Evolutionary conservation across 768 basidiomycete genomes (phyloP).

Genomic region (Lentinula sp.): DNA sequence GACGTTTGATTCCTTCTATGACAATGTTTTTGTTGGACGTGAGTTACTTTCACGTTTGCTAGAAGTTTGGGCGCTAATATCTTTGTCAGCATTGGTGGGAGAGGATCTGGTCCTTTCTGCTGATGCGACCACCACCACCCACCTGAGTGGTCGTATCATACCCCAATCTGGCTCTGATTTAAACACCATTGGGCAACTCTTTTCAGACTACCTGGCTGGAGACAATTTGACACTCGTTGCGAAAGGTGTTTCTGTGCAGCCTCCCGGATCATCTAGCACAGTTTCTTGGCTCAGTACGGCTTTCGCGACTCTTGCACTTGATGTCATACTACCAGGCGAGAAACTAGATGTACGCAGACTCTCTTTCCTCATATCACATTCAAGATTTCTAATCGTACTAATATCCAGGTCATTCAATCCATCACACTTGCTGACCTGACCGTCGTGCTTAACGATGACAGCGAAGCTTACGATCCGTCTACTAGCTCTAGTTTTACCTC

Average conservation of each 20-base stretch:
- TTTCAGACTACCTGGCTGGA: slow-evolving; percentile 59
- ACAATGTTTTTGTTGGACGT: slow-evolving; percentile 55
- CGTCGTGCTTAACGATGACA: slow-evolving; percentile 42
- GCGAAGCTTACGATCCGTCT: slow-evolving; percentile 55
- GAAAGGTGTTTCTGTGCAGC: slow-evolving; percentile 55
- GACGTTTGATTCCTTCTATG: slow-evolving; percentile 57
- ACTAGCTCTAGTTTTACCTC: slow-evolving; percentile 50
- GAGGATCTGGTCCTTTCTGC: slow-evolving; percentile 45
- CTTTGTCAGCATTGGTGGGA: slow-evolving; percentile 44
- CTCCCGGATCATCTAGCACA: slow-evolving; percentile 40
- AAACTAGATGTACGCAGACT: slow-evolving; percentile 36
- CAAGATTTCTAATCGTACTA: background rate
- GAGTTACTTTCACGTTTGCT: slow-evolving; percentile 19
- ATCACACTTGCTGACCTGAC: slow-evolving; percentile 55
- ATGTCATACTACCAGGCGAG: slow-evolving; percentile 59
- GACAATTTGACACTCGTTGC: slow-evolving; percentile 57
- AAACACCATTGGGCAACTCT: slow-evolving; percentile 51
- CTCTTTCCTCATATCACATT: background rate
- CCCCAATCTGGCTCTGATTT: slow-evolving; percentile 55
- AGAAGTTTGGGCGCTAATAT: background rate
- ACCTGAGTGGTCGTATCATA: slow-evolving; percentile 58
- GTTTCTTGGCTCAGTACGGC: slow-evolving; percentile 66
- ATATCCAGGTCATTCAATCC: slow-evolving; percentile 50
- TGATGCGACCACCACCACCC: slow-evolving; percentile 37
- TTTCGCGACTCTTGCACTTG: slow-evolving; percentile 58